These are phyloP conservation scores for Penicillium soppii DNA, from an alignment of 495 filamentous ascomycete species.

Conservation along the genomic window DNA sequence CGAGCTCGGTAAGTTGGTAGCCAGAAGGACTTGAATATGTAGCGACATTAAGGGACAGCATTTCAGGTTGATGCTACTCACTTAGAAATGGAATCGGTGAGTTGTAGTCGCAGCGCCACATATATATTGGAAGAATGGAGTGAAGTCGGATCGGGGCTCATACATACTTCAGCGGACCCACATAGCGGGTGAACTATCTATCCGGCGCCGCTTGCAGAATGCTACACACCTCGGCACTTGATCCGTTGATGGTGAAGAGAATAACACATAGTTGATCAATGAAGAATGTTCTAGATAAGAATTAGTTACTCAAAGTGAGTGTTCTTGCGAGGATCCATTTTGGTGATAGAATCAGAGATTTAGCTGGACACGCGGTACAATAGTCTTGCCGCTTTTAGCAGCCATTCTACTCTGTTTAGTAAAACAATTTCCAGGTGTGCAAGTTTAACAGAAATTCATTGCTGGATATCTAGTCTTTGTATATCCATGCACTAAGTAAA, in stretches of 20 bases:
- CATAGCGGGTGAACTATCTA: neutral
- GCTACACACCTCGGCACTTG: neutral
- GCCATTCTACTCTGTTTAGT: too few relatives aligned
- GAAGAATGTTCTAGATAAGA: too few relatives aligned
- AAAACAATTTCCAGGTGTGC: too few relatives aligned
- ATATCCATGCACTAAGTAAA: too few relatives aligned
- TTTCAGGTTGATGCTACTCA: conserved; percentile 7
- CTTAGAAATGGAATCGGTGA: neutral
- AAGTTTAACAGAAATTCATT: too few relatives aligned
- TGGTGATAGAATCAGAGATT: too few relatives aligned
- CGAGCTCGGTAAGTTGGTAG: conserved; percentile 40
- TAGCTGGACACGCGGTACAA: too few relatives aligned
- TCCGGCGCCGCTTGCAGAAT: neutral
- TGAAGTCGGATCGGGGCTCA: neutral
- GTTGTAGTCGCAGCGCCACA: neutral
- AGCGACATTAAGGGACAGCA: conserved; percentile 44
- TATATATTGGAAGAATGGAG: neutral
- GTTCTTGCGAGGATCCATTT: too few relatives aligned
- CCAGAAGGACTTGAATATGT: conserved; percentile 38
- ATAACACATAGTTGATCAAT: too few relatives aligned
- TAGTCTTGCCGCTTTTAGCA: too few relatives aligned
- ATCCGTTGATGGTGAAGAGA: neutral
- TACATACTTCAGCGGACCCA: neutral
- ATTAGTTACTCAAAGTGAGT: too few relatives aligned
- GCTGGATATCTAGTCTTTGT: too few relatives aligned